Conservation (phyloP, 106 monocot species). For the Phalaenopsis aphrodite region DNA sequence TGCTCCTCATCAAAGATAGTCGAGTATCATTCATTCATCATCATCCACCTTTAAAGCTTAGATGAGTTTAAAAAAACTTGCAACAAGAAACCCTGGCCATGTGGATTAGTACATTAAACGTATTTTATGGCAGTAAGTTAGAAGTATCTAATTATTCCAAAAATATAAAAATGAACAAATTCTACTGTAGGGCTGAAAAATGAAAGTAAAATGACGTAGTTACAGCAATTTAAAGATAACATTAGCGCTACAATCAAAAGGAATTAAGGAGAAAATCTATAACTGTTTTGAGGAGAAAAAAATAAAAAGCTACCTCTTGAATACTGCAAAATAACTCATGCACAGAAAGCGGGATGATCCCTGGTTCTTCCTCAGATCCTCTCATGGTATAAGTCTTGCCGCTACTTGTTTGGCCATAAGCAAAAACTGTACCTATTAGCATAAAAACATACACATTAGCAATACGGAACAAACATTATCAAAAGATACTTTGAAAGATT, state of each 20-base stretch:
- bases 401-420: slow-evolving; percentile 20
- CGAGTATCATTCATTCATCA: too few species aligned
- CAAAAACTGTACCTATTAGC: slow-evolving; percentile 39
- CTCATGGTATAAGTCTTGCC: slow-evolving; percentile 16
- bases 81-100: not conserved
- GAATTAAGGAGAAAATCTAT: not conserved
- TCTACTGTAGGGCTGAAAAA: not conserved
- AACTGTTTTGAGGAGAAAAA: not conserved
- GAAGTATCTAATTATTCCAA: not conserved
- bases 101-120: not conserved
- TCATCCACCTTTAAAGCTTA: not conserved
- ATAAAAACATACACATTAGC: slow-evolving; percentile 63
- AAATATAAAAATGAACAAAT: not conserved
- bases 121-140: not conserved
- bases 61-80: not conserved
- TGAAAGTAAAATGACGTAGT: not conserved
- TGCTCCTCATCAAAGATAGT: too few species aligned
- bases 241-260: not conserved
- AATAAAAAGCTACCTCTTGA: slow-evolving; percentile 46
- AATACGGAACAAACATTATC: slow-evolving; percentile 27
- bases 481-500: not conserved
- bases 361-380: slow-evolving; percentile 45
- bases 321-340: slow-evolving; percentile 68
- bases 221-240: not conserved
- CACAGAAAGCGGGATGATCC: slow-evolving; percentile 84